Conservation (phyloP, 768 basidiomycete genomes). For the Tephrocybe rancida region DNA sequence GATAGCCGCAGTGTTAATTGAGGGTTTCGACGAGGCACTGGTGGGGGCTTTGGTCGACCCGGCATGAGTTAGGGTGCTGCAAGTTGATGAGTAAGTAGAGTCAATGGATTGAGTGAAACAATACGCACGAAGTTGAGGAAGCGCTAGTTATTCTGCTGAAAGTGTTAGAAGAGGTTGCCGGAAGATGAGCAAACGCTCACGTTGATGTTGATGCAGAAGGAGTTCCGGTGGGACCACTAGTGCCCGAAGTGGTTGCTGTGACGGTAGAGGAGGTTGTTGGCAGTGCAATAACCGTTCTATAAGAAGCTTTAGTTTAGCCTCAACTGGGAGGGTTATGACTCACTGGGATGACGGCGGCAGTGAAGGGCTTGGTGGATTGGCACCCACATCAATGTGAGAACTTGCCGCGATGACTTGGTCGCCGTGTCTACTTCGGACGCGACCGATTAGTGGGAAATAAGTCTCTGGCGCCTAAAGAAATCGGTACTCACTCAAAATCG, state of each 20-base stretch:
- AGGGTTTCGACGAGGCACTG: not conserved
- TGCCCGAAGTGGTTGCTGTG: too few species aligned
- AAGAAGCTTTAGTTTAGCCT: too few species aligned
- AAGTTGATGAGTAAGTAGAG: not conserved
- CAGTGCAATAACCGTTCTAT: too few species aligned
- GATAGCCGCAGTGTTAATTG: slow-evolving; percentile 5
- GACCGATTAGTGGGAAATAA: not conserved
- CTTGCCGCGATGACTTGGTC: slow-evolving; percentile 3
- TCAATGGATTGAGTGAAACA: not conserved
- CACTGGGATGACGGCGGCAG: not conserved
- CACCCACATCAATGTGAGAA: not conserved
- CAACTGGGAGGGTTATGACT: not conserved
- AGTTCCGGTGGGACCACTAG: too few species aligned
- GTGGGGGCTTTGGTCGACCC: not conserved
- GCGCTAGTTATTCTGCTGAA: too few species aligned
- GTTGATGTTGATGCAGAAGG: too few species aligned
- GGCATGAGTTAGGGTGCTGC: not conserved
- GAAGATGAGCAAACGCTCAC: too few species aligned
- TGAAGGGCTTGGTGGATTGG: not conserved
- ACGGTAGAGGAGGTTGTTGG: too few species aligned
- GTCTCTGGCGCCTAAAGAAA: not conserved
- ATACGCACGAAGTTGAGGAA: too few species aligned
- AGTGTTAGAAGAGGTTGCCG: too few species aligned
- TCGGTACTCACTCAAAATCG: not conserved
- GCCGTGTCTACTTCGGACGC: not conserved